Conservation (phyloP, 2,329 filamentous ascomycete genomes). For the Phoma sp. region DNA sequence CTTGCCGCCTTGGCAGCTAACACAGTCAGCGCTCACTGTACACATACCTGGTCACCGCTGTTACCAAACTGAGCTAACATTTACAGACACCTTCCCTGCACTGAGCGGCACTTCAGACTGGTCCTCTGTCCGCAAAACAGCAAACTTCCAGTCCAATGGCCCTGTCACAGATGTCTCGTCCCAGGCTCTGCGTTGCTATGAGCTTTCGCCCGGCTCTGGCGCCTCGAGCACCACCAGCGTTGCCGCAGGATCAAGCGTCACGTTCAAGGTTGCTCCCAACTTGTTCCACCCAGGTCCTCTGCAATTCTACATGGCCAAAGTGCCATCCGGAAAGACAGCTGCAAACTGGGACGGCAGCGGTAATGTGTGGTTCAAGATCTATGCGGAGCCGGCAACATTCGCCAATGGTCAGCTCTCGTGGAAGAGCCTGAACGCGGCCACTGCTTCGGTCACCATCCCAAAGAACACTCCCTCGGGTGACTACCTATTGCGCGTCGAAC, state of each 20-base stretch:
- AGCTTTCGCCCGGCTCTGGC: slow-evolving; percentile 28
- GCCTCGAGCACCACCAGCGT: slow-evolving; percentile 9
- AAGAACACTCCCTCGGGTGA: slow-evolving; percentile 49
- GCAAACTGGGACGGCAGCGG: slow-evolving; percentile 41
- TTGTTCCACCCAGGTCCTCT: slow-evolving; percentile 46
- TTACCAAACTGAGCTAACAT: slow-evolving; percentile 23
- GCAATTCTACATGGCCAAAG: slow-evolving; percentile 49
- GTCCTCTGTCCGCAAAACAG: slow-evolving; percentile 41
- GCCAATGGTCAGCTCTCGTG: slow-evolving; percentile 33
- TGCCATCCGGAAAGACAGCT: slow-evolving; percentile 35
- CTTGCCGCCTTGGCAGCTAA: slow-evolving; percentile 25
- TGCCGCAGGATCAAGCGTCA: slow-evolving; percentile 16
- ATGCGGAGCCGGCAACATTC: slow-evolving; percentile 9
- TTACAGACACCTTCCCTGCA: slow-evolving; percentile 17
- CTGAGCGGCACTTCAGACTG: slow-evolving; percentile 35
- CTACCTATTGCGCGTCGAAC: slow-evolving; percentile 55
- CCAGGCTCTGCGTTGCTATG: slow-evolving; percentile 44
- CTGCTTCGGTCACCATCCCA: slow-evolving; percentile 48
- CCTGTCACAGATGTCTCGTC: slow-evolving; percentile 40
- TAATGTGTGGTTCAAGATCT: slow-evolving; percentile 48
- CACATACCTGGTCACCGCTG: neutral
- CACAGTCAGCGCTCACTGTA: slow-evolving; percentile 30
- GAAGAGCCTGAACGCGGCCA: slow-evolving; percentile 29
- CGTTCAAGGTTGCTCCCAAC: slow-evolving; percentile 39
- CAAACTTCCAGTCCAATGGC: slow-evolving; percentile 40